These are phyloP conservation scores for Striga asiatica DNA, from an alignment of 257 asterid genomes.

Conservation along the genomic window DNA sequence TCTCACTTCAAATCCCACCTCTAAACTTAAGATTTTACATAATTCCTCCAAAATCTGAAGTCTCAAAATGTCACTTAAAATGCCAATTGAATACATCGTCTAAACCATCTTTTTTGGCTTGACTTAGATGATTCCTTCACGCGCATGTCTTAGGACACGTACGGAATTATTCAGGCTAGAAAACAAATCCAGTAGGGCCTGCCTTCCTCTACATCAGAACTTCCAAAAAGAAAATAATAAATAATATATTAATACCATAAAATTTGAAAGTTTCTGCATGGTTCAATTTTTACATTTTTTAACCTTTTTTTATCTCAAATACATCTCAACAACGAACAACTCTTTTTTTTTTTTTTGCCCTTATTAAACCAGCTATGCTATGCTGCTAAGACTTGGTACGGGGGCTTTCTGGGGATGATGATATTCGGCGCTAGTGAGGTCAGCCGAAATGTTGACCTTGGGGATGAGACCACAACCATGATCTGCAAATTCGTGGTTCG, in stretches of 20 bases:
- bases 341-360: background rate
- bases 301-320: background rate
- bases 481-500: constrained; percentile 82
- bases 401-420: constrained; percentile 90
- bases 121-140: background rate
- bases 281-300: background rate
- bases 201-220: background rate
- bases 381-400: constrained; percentile 87
- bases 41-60: too few relatives aligned
- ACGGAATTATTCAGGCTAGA: background rate
- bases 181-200: too few relatives aligned
- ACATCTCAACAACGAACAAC: background rate
- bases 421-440: constrained; percentile 87
- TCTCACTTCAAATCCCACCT: too few relatives aligned
- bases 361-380: constrained; percentile 65
- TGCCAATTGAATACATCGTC: too few relatives aligned
- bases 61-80: too few relatives aligned
- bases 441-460: constrained; percentile 81
- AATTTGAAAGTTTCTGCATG: background rate
- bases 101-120: background rate
- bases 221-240: background rate
- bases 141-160: too few relatives aligned
- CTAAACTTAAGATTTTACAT: too few relatives aligned
- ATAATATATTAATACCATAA: too few relatives aligned
- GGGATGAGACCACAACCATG: constrained; percentile 91